These are phyloP conservation scores for Cryptococcus sp. DNA, from an alignment of 1,284 basidiomycete species.

Conservation along the genomic window DNA sequence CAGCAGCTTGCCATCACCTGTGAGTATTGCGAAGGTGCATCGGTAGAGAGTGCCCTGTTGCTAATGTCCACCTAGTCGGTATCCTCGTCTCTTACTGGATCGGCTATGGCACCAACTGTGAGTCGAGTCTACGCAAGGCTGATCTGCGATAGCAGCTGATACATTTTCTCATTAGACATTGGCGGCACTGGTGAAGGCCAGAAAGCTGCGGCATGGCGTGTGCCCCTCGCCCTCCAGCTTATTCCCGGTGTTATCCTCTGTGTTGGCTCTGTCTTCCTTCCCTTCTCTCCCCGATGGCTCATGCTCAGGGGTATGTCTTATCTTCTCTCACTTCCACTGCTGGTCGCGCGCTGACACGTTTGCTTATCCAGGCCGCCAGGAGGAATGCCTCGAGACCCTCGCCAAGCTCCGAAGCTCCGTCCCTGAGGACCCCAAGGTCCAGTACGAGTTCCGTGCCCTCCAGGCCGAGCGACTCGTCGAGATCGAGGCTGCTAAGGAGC, in stretches of 20 bases:
- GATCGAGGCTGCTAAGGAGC: conserved; percentile 55
- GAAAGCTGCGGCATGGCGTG: conserved; percentile 65
- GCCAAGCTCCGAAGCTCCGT: conserved; percentile 60
- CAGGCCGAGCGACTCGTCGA: conserved; percentile 73
- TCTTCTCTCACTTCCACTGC: not conserved
- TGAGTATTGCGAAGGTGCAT: conserved; percentile 50
- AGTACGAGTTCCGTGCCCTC: conserved; percentile 78
- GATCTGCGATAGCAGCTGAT: not conserved
- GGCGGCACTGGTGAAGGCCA: conserved; percentile 43
- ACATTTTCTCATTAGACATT: conserved; percentile 29
- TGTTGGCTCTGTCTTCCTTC: conserved; percentile 50
- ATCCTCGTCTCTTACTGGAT: conserved; percentile 68
- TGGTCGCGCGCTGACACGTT: not conserved
- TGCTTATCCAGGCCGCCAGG: conserved; percentile 61
- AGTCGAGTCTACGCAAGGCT: conserved; percentile 4
- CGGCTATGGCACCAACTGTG: conserved; percentile 64
- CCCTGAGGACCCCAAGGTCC: conserved; percentile 61
- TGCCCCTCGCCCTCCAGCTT: conserved; percentile 71
- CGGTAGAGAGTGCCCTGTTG: not conserved
- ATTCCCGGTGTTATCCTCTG: conserved; percentile 55
- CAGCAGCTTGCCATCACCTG: conserved; percentile 78
- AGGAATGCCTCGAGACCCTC: conserved; percentile 66
- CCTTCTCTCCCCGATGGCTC: conserved; percentile 60
- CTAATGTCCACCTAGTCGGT: conserved; percentile 20
- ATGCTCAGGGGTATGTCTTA: conserved; percentile 56